These are phyloP conservation scores for Scutellaria minor DNA, from an alignment of 257 asterid species.

Conservation along the genomic window DNA sequence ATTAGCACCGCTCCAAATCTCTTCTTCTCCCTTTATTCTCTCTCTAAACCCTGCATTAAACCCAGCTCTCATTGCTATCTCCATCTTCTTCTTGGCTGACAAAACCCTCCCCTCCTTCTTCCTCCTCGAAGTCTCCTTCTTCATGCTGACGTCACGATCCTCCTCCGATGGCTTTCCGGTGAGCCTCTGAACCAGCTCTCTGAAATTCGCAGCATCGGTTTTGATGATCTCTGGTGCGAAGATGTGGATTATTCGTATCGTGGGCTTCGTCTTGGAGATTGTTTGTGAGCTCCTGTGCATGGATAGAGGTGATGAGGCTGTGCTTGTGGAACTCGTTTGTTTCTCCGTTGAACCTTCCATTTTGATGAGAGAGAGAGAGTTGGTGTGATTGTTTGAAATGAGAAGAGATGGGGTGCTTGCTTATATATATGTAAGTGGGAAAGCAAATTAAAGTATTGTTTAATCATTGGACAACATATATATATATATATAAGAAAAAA, in stretches of 20 bases:
- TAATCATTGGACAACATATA: constrained; percentile 32
- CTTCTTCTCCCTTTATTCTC: constrained; percentile 79
- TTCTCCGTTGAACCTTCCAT: constrained; percentile 54
- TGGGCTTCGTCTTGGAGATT: constrained; percentile 67
- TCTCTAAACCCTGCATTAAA: constrained; percentile 39
- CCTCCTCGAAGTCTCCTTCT: neutral
- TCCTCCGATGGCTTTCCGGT: constrained; percentile 75
- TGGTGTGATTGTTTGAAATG: constrained; percentile 37
- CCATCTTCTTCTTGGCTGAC: constrained; percentile 44
- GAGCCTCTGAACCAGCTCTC: constrained; percentile 85
- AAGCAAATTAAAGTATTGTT: neutral
- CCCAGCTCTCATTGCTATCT: constrained; percentile 38
- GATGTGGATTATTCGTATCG: constrained; percentile 87
- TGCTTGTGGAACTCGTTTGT: constrained; percentile 41
- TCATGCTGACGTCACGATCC: constrained; percentile 19
- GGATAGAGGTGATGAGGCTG: constrained; percentile 40
- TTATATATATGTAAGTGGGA: constrained; percentile 35
- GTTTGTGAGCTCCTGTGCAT: constrained; percentile 64
- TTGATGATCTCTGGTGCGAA: constrained; percentile 91
- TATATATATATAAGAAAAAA: neutral
- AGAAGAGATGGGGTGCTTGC: constrained; percentile 24
- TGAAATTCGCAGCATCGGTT: constrained; percentile 70
- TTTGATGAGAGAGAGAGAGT: constrained; percentile 29
- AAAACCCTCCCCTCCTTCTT: constrained; percentile 27
- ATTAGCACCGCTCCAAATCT: constrained; percentile 68